Evolutionary conservation across 441 rosid species (phyloP), one percentile per base, ranked within the genome.

Genomic region (Populus hybrid): DNA sequence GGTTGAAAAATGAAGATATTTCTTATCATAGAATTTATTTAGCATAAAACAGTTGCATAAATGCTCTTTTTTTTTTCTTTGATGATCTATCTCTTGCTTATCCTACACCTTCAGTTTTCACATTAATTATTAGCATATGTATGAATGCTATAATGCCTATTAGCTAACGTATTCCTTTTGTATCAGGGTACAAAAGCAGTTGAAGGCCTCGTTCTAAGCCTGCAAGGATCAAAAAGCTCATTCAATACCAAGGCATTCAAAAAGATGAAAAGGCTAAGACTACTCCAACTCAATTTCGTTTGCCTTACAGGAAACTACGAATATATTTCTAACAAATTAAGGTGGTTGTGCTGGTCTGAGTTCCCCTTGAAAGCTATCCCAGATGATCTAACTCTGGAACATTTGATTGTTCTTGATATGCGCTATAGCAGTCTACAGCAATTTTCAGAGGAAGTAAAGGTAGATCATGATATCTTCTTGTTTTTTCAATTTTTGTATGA

Each of bases 371-470:
- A 23, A 65, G 40, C 38, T 38, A 65, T 74, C 40, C 76, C 76
- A 65, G 18, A 21, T 65, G 76, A 74, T 21, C 70, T 65, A 14
- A 9, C 30, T 74, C 35, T 74, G 34, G 76, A 65, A 23, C 46
- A 74, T 66, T 59, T 65, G 38, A 9, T 74, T 64, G 77, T 61
- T 65, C 77, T 74, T 66, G 77, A 74, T 28, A 46, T 74, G 71
- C 77, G 77, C 40, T 26, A 16, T 40, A 74, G 77, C 42, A 66
- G 67, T 9, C 59, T 74, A 8, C 28, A 26, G 9, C 18, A 74
- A 36, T 74, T 74, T n/a, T 74, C 77, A 3, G 75, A 32, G 67
- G 19, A 23, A 12, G 7, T 3, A n/a, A 74, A 71, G 84, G 84
- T 82, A 75, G 1, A 38, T n/a, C 14, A 24, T 7, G 16, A 26